Conservation (phyloP, 2,329 filamentous ascomycete genomes). For the Nannizziopsis barbatae region DNA sequence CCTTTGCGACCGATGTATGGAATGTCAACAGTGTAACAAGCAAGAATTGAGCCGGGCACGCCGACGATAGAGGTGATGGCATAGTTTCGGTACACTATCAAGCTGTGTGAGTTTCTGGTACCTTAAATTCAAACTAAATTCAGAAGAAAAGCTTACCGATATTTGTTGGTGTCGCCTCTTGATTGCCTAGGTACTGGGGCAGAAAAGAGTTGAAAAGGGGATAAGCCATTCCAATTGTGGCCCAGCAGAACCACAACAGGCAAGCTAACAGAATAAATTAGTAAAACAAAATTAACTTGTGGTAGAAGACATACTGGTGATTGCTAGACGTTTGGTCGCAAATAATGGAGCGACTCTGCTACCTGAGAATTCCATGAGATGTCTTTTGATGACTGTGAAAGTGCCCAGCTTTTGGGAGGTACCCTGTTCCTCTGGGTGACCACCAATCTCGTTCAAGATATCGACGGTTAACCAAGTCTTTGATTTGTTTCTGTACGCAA, state of each 20-base stretch:
- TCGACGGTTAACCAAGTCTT: conserved; percentile 69
- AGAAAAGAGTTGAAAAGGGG: conserved; percentile 83
- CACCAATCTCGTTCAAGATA: conserved; percentile 46
- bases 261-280: conserved; percentile 23
- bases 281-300: neutral
- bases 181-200: conserved; percentile 66
- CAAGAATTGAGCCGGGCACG: conserved; percentile 64
- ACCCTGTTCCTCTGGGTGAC: conserved; percentile 33
- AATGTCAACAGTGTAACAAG: conserved; percentile 59
- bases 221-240: conserved; percentile 73
- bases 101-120: conserved; percentile 7
- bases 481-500: conserved; percentile 57
- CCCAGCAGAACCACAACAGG: conserved; percentile 67
- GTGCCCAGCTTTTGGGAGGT: conserved; percentile 33
- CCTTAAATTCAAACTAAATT: conserved; percentile 17
- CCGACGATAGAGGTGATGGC: conserved; percentile 67
- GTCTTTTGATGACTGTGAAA: conserved; percentile 45
- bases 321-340: conserved; percentile 36
- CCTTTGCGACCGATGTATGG: conserved; percentile 52
- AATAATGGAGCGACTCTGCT: conserved; percentile 57
- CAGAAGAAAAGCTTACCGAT: conserved; percentile 21
- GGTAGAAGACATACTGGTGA: conserved; percentile 34
- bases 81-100: conserved; percentile 60
- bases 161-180: conserved; percentile 28
- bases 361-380: conserved; percentile 55